A percentile compares a stretch with the other conserved stretches of the same genome.
These are phyloP conservation scores for Dothistroma pini DNA, from an alignment of 2,329 filamentous ascomycete genomes.

Conservation along the genomic window DNA sequence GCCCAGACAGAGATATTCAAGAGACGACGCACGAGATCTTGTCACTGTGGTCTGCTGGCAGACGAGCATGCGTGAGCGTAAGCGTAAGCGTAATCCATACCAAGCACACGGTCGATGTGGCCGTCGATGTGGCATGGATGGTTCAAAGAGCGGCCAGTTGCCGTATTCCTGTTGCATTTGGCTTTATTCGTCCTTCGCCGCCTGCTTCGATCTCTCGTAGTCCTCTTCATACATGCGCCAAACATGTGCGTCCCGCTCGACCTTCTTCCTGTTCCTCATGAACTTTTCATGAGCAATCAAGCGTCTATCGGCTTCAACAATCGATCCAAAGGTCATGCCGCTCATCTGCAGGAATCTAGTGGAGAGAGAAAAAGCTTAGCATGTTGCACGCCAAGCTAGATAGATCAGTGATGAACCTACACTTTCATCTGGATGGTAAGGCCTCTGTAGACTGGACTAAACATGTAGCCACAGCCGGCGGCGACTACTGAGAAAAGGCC, in stretches of 20 bases:
- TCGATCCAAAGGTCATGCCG: slow-evolving; percentile 75
- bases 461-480: slow-evolving; percentile 58
- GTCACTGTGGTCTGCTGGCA: no score
- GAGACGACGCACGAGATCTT: no score
- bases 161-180: not conserved
- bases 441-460: slow-evolving; percentile 68
- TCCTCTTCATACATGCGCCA: slow-evolving; percentile 46
- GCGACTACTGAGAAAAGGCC: slow-evolving; percentile 62
- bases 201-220: slow-evolving; percentile 11
- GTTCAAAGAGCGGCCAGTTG: no score
- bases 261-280: slow-evolving; percentile 61
- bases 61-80: no score
- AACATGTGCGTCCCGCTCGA: slow-evolving; percentile 61
- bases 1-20: no score
- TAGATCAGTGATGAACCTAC: slow-evolving; percentile 46
- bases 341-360: slow-evolving; percentile 76
- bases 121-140: no score
- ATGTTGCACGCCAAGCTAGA: not conserved
- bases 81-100: no score
- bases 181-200: not conserved
- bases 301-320: slow-evolving; percentile 69
- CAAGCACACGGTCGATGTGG: no score
- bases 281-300: slow-evolving; percentile 64
- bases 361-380: not conserved
- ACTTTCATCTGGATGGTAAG: slow-evolving; percentile 74